Base-by-base conservation (phyloP, 768 basidiomycete genomes). In the Rhodotorula babjevae region DNA sequence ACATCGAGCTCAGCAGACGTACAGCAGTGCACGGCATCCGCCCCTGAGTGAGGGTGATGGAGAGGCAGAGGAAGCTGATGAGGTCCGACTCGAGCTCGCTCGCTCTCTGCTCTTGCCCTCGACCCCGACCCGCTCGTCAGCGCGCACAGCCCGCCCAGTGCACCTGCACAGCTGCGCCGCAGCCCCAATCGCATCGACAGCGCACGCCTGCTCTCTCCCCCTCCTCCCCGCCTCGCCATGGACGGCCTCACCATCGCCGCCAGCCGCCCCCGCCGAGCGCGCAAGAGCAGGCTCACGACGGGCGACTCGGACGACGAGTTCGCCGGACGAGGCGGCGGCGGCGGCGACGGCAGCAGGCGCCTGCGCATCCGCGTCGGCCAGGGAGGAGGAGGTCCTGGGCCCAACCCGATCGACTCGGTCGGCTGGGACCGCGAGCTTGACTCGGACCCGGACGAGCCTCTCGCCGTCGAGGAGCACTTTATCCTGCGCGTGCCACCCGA, bases 391-490 rank as follows among this genome's bases (percentile, higher is more conserved):
- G 33, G 23, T 10, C 47, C 42, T 2, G 65, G 65, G 9, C 23
- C 42, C 16, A 61, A 61, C 59, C 71, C 71, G 27, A 50, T 46
- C 14, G 71, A 72, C 58, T 47, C 66, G 42, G 71, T 90, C 89
- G 95, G 95, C 21, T 97, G 93, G 80, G 94, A 97, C 82, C 84
- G 93, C 56, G 95, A 97, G 79, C 83, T 97, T 64, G 95, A 98
- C 80, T 93, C 91, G 62, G 92, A 97, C 78, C 92, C 93, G 59
- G 93, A 96, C 69, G 84, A 84, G 69, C 94, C 96, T 68, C 81
- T 98, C 69, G 88, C 89, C 25, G 96, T 98, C 76, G 96, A 99
- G 81, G 96, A 99, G 82, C 94, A 97, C 78, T 98, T 98, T 79
- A 88, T 99, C 66, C 83, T 99, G 46, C 82, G 94, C 42, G 87